Percentiles rank a stretch among this genome's conserved stretches.
Evolutionary conservation across 345 rosid genomes (phyloP).

Genomic region (Turritis glabra): DNA sequence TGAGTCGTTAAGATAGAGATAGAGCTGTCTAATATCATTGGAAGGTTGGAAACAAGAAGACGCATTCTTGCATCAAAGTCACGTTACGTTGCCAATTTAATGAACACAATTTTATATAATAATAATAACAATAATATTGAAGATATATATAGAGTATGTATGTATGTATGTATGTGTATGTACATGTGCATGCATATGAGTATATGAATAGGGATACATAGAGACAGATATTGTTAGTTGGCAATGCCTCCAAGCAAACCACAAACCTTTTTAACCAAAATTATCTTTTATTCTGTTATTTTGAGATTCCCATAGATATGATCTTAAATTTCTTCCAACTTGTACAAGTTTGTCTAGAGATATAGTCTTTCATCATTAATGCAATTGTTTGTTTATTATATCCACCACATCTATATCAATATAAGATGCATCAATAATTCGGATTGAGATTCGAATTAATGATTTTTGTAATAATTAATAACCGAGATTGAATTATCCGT

Average conservation of each 20-base stretch:
- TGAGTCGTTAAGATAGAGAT: conserved; percentile 28
- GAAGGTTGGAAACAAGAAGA: conserved; percentile 39
- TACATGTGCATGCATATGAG: conserved; percentile 16
- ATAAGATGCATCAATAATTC: conserved; percentile 25
- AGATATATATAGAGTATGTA: not conserved
- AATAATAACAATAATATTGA: not conserved
- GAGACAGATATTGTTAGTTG: conserved; percentile 44
- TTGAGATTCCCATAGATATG: conserved; percentile 5
- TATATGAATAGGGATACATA: conserved; percentile 12
- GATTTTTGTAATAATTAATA: not conserved
- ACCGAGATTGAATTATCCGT: conserved; percentile 3
- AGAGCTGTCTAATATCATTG: conserved; percentile 35
- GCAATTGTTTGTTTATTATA: conserved; percentile 19
- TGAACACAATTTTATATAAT: conserved; percentile 1
- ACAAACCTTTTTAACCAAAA: conserved; percentile 29
- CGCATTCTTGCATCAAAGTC: conserved; percentile 42
- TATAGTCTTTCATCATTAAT: conserved; percentile 23
- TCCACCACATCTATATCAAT: conserved; percentile 22
- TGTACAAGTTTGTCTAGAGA: conserved; percentile 20
- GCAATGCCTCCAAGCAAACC: conserved; percentile 45
- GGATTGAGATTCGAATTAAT: conserved; percentile 17
- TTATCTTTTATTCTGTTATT: conserved; percentile 23
- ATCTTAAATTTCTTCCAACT: conserved; percentile 30
- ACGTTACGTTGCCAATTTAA: conserved; percentile 37
- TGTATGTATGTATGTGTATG: not conserved